Conservation (phyloP, 768 basidiomycete genomes). For the Suillus subalutaceus region DNA sequence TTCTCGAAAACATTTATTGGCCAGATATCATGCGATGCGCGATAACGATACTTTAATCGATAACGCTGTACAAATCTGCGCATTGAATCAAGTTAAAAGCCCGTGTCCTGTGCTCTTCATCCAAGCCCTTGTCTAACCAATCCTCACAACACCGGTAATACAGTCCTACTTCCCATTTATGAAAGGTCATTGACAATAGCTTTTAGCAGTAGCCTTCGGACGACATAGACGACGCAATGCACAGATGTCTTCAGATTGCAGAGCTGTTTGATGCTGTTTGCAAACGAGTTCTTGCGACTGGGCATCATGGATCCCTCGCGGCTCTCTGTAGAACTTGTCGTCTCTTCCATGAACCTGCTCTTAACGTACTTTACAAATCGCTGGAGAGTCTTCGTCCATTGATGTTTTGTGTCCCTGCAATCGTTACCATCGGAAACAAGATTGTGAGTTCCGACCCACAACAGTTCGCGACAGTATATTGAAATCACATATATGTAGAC, state of each 20-base stretch:
- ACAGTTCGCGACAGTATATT: not conserved
- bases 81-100: not conserved
- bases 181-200: not conserved
- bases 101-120: not conserved
- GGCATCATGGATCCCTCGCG: constrained; percentile 1
- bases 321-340: constrained; percentile 8
- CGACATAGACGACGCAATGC: not conserved
- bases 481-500: not conserved
- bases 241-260: constrained; percentile 4
- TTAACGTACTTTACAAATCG: constrained; percentile 3
- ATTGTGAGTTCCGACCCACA: not conserved
- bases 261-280: constrained; percentile 2
- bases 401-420: not conserved
- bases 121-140: not conserved
- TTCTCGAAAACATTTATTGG: not conserved
- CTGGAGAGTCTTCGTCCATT: constrained; percentile 4
- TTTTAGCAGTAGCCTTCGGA: not conserved
- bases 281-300: not conserved
- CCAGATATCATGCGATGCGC: not conserved
- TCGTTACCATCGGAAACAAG: not conserved
- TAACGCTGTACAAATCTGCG: not conserved
- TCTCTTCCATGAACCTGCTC: constrained; percentile 5
- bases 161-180: not conserved
- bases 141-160: not conserved
- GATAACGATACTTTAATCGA: not conserved